A percentile compares a stretch with the other conserved stretches of the same genome.
These are phyloP conservation scores for Funneliformis geosporum DNA, from an alignment of 192 early-diverging fungal genomes.

Conservation along the genomic window DNA sequence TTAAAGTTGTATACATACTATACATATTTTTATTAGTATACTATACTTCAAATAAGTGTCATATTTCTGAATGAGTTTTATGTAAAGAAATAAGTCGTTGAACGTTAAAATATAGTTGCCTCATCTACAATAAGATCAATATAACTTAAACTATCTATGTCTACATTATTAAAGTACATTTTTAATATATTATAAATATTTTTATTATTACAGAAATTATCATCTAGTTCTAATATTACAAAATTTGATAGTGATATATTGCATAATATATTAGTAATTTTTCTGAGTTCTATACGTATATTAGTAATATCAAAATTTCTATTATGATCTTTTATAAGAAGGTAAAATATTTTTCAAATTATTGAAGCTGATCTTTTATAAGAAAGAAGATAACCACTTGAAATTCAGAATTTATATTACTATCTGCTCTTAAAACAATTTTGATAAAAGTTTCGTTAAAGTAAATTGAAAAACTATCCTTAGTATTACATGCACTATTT, in stretches of 20 bases:
- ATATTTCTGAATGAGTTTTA: background rate
- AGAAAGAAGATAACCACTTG: no score
- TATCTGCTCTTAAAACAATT: no score
- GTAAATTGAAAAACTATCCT: no score
- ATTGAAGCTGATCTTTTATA: no score
- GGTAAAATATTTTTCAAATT: no score
- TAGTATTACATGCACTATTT: no score
- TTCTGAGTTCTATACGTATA: no score
- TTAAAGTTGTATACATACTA: slow-evolving; percentile 1
- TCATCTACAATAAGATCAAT: slow-evolving; percentile 1
- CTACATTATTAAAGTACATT: slow-evolving; percentile 11
- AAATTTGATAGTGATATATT: background rate
- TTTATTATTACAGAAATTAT: background rate
- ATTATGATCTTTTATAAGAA: no score
- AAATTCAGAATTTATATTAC: no score
- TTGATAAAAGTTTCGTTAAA: no score
- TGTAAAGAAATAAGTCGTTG: background rate
- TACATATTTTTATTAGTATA: slow-evolving; percentile 9
- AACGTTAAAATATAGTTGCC: background rate
- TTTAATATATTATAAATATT: background rate
- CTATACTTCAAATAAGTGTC: background rate
- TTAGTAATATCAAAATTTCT: no score
- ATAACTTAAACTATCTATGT: background rate
- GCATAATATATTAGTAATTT: background rate
- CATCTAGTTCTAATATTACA: background rate